Base-by-base conservation (phyloP, 495 filamentous ascomycete genomes). In the Talaromyces thailandensis region DNA sequence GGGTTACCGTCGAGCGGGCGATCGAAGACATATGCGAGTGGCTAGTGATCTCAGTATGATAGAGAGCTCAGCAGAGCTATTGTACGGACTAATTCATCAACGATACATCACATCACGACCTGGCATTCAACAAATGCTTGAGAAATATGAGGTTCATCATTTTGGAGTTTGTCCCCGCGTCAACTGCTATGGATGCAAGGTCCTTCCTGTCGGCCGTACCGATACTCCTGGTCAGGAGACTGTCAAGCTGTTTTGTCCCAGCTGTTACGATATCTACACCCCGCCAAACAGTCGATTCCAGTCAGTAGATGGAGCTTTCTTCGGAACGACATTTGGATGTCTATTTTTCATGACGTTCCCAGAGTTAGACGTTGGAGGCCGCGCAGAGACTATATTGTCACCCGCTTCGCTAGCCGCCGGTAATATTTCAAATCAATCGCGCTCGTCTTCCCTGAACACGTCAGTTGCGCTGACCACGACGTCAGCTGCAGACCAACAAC, bases 281-380 rank as follows among this genome's bases (percentile, higher is more conserved):
- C 94, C 94, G 0, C 95, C 94, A 8, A 98, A 98, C 78, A 96
- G 91, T 68, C 86, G 94, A 24, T 98, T 98, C 71, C 94, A 96
- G 75, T 90, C 90, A 2, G 93, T 98, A n/a, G 94, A 98, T 67
- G 94, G 94, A 24, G 93, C 94, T 16, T 98, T 97, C 79, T 98
- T 98, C 70, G 94, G 94, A 35, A 93, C 94, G 40, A 98, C 94
- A 0, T 98, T 98, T 71, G 91, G 86, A 52, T 88, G 85, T 66
- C 86, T 98, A 51, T 98, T 98, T 81, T 91, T 98, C 73, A 93
- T 98, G 80, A 98, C 92, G 26, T 98, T 97, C 74, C 93, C 95
- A 31, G 95, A 98, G 66, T 84, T 96, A 69, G 91, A 96, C 63
- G 84, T 98, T 55, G 71, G 73, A 45, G 71, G 73, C 43, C 71